Base-by-base conservation (phyloP, 176 grass and related monocot species). In the Lolium multiflorum region DNA sequence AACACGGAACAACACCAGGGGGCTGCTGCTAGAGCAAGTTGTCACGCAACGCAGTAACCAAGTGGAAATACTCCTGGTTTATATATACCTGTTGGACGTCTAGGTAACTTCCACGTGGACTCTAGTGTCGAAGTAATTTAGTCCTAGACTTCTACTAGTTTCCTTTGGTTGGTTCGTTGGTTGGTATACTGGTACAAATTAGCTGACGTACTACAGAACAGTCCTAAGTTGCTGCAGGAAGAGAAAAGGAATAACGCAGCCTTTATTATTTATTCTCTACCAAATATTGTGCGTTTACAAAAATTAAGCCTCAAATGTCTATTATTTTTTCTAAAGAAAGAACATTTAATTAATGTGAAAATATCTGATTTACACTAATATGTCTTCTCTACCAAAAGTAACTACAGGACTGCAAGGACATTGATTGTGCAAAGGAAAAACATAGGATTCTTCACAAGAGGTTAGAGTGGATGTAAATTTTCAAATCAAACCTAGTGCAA, bases 221-320 rank as follows among this genome's bases (percentile, higher is more conserved):
- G 13, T 3, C 31, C 31, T 35, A 35, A 63, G 56, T 80, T 43
- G 47, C 28, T 11, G 63, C 46, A 64, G 26, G 41, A 74, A 11
- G 58, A 80, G 15, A 71, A 81, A 71, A 63, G 44, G 20, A 74
- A 87, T 56, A 54, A 81, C 39, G 46, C 46, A 64, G 10, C 20
- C 77, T 74, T 25, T 74, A 66, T 16, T 52, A n/a, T n/a, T n/a
- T n/a, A n/a, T 74, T 81, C 58, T 59, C 54, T 44, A 12, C 3
- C 10, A 48, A 25, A 25, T 48, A 16, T 12, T 81, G 28, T 21
- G 51, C 20, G 50, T 16, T 77, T n/a, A 21, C 69, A 20, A 55
- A 38, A 25, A n/a, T 37, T 55, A 66, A 51, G 9, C 16, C 48
- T 44, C 66, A 85, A 77, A 66, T 56, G 25, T 57, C 24, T 52